Evolutionary conservation across 345 rosid species (phyloP).

Genomic region (Fremontodendron californicum): DNA sequence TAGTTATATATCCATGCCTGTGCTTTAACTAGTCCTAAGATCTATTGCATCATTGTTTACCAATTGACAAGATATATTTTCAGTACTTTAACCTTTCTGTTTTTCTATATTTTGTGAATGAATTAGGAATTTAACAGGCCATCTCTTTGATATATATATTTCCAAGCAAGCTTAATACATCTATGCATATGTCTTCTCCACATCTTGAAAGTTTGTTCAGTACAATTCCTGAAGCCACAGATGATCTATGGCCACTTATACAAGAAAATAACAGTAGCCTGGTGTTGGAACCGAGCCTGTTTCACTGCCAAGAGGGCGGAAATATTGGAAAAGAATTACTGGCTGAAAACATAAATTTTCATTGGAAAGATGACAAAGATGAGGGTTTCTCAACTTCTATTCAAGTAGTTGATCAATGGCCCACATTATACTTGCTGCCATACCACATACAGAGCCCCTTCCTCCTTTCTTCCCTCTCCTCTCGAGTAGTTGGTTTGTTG

Average conservation of each 20-base stretch:
- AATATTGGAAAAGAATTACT: neutral
- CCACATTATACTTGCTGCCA: too few relatives aligned
- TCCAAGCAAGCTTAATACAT: neutral
- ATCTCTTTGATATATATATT: neutral
- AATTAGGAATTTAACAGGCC: constrained; percentile 1
- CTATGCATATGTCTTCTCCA: constrained; percentile 2
- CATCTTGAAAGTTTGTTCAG: neutral
- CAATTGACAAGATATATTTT: neutral
- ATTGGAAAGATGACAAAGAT: neutral
- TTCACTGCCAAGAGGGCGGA: neutral
- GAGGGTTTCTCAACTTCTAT: neutral
- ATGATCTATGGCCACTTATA: constrained; percentile 6
- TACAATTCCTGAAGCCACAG: neutral
- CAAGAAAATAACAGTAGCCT: neutral
- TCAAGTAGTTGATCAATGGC: neutral
- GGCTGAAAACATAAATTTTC: neutral
- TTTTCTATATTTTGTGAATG: neutral
- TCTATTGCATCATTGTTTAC: neutral
- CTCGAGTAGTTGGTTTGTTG: too few relatives aligned
- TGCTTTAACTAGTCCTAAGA: neutral
- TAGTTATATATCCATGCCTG: too few relatives aligned
- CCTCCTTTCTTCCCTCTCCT: too few relatives aligned
- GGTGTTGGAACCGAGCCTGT: neutral
- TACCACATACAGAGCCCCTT: too few relatives aligned
- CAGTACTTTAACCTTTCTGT: neutral